phyloP scores from a whole-genome alignment of 2,329 filamentous ascomycete species.

The Sporothrix luriei region DNA sequence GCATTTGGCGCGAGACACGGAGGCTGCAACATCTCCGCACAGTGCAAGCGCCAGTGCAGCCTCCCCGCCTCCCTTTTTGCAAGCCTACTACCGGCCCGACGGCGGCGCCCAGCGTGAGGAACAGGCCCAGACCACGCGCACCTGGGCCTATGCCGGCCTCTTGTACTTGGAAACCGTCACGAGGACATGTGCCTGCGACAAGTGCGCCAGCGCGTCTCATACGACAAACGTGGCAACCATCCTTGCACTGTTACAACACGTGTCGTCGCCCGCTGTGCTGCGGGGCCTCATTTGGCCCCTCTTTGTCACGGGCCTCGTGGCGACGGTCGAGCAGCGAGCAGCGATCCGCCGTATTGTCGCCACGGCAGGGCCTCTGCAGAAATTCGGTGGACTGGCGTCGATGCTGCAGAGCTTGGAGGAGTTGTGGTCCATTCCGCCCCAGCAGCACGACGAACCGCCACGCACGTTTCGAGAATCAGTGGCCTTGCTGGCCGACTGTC shows the following conservation, averaged over 20 bases:
- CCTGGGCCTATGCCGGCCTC: not conserved
- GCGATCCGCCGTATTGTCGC: not conserved
- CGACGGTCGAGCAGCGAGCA: not conserved
- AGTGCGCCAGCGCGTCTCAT: not conserved
- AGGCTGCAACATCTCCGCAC: no score
- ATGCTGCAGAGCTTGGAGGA: not conserved
- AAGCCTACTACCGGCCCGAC: constrained; percentile 1
- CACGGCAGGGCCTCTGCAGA: not conserved
- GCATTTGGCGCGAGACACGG: no score
- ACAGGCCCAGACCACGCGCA: not conserved
- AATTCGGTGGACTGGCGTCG: not conserved
- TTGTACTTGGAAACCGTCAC: not conserved
- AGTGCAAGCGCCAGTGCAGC: no score
- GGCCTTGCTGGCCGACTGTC: no score
- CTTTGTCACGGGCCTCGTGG: not conserved
- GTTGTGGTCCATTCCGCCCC: not conserved
- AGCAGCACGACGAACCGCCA: no score
- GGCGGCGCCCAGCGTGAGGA: not conserved
- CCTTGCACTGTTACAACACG: not conserved
- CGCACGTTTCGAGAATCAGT: no score
- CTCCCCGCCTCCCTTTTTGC: not conserved
- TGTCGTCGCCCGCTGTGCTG: not conserved
- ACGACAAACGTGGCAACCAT: not conserved
- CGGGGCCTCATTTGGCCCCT: not conserved
- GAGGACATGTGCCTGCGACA: not conserved